A percentile compares a stretch with the other conserved stretches of the same genome.
Evolutionary conservation across 768 basidiomycete genomes (phyloP).

Genomic region (Leccinum truebloodii): DNA sequence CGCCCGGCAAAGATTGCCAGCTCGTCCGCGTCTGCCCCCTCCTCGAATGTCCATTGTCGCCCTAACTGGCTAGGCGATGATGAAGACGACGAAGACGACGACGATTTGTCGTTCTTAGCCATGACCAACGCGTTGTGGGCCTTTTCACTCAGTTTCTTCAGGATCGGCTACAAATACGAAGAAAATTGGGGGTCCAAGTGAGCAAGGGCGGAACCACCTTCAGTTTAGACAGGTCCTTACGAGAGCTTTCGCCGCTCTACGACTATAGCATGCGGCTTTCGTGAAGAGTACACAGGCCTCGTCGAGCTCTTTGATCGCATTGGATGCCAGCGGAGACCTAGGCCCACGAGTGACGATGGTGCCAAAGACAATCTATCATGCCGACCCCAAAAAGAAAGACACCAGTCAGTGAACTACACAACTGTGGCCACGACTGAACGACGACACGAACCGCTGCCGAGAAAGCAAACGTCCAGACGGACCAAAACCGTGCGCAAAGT

Average conservation of each 20-base stretch:
- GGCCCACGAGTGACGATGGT: conserved; percentile 78
- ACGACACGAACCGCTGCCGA: conserved; percentile 47
- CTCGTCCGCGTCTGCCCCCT: conserved; percentile 59
- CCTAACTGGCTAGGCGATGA: conserved; percentile 28
- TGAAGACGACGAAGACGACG: background rate
- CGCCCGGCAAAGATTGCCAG: conserved; percentile 69
- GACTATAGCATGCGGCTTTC: conserved; percentile 57
- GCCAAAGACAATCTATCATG: conserved; percentile 67
- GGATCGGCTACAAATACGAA: conserved; percentile 44
- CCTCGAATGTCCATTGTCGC: conserved; percentile 52
- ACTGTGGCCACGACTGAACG: background rate
- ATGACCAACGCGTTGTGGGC: conserved; percentile 55
- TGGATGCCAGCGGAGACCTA: conserved; percentile 60
- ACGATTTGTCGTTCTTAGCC: conserved; percentile 38
- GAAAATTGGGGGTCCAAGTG: background rate
- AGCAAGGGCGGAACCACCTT: background rate
- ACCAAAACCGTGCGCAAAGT: conserved; percentile 57
- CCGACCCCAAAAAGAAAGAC: background rate
- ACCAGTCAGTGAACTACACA: conserved; percentile 3
- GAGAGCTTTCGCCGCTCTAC: conserved; percentile 64
- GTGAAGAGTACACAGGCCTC: conserved; percentile 66
- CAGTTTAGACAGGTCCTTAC: conserved; percentile 38
- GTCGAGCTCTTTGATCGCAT: conserved; percentile 71
- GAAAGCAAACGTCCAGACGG: conserved; percentile 62
- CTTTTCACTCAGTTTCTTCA: conserved; percentile 63